Conservation (phyloP, 2,329 filamentous ascomycete genomes). For the Peltaster fructicola region DNA sequence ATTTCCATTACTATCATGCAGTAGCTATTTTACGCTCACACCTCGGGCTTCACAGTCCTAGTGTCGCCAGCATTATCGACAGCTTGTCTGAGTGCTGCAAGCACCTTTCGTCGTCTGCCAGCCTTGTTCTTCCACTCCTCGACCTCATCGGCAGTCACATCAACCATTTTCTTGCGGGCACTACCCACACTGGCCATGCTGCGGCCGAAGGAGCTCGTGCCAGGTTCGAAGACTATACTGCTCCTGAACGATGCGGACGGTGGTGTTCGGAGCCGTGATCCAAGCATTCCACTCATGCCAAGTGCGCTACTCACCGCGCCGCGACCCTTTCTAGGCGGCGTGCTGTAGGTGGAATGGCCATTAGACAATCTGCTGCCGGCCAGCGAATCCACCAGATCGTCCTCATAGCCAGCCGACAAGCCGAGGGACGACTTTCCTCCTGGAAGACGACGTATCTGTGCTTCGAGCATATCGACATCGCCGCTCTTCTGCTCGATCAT, state of each 20-base stretch:
- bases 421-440: slow-evolving; percentile 14
- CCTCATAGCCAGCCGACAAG: slow-evolving; percentile 16
- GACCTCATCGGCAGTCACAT: slow-evolving; percentile 25
- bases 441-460: slow-evolving; percentile 57
- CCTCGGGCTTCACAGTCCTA: slow-evolving; percentile 13
- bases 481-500: slow-evolving; percentile 85
- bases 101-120: slow-evolving; percentile 21
- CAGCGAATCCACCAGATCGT: slow-evolving; percentile 16
- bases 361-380: slow-evolving; percentile 12
- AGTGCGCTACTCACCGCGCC: slow-evolving; percentile 17
- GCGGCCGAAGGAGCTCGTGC: slow-evolving; percentile 11
- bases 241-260: slow-evolving; percentile 10
- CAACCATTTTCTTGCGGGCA: slow-evolving; percentile 20
- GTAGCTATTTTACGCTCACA: not conserved
- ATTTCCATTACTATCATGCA: too few relatives aligned
- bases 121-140: slow-evolving; percentile 17
- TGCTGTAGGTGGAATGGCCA: slow-evolving; percentile 18
- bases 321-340: slow-evolving; percentile 18
- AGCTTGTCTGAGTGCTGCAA: slow-evolving; percentile 20
- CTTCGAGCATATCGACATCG: slow-evolving; percentile 79
- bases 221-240: slow-evolving; percentile 14
- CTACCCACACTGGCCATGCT: slow-evolving; percentile 14
- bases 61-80: too few relatives aligned
- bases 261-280: slow-evolving; percentile 12
- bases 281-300: slow-evolving; percentile 20